Evolutionary conservation across 345 rosid genomes (phyloP), one percentile per base, ranked within the genome.

Genomic region (Eucalyptus dawsonii): DNA sequence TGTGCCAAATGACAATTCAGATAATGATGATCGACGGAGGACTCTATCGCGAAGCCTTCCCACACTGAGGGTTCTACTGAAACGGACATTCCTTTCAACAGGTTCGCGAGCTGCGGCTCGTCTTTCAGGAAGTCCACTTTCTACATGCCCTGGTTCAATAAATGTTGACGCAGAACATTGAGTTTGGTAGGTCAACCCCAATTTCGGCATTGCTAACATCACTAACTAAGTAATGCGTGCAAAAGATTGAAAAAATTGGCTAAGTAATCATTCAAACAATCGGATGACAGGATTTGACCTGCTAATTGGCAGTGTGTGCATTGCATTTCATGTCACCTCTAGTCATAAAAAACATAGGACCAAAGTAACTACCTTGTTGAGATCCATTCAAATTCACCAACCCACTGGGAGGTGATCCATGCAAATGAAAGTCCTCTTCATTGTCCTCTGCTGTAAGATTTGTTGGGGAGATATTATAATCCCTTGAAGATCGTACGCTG

Each of bases 1-100:
- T 87, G 95, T 94, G 91, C 94, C 95, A 90, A 92, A 92, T 34
- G 96, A 56, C 47, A 91, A 87, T 54, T 97, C 98, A 88, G 98
- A 90, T 51, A 94, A 90, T 45, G 99, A 93, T 80, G 99, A 94
- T 44, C 97, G 91, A 29, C 96, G 97, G 89, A 98, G 97, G 91
- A 98, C 99, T 92, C 99, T 94, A 45, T 98, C 99, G 80, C 99
- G 98, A 86, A 98, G 98, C 93, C 99, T 93, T 89, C 99, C 99
- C 88, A 98, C 99, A 93, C 99, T 98, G 65, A 98, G 93, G 31
- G 99, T 95, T 91, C 99, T 93, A 87, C 98, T 97, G 93, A 96
- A 98, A 80, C 94, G 93, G 91, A 96, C 98, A 93, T 97, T 98
- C 87, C 94, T 91, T 15, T 98, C 99, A 86, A 92, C 93, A 87